phyloP scores from a whole-genome alignment of 495 filamentous ascomycete species.

The Lepidopterella palustris region DNA sequence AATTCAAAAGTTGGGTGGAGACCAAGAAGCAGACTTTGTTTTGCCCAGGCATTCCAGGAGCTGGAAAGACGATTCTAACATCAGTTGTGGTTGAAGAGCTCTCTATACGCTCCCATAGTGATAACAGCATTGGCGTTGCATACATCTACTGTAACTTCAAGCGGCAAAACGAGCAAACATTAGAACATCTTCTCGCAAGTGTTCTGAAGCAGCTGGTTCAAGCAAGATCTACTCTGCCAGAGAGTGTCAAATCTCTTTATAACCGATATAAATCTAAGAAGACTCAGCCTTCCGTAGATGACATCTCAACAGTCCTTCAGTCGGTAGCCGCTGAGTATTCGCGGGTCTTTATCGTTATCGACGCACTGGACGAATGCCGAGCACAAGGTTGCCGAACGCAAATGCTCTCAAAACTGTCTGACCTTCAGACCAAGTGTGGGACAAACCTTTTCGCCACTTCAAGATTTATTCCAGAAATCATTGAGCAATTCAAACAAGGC shows the following conservation, averaged over 20 bases:
- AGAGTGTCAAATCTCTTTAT: not conserved
- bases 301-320: not conserved
- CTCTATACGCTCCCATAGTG: not conserved
- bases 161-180: not conserved
- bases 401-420: constrained; percentile 15
- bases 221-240: not conserved
- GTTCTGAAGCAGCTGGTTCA: not conserved
- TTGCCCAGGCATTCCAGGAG: constrained; percentile 1
- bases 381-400: not conserved
- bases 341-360: not conserved
- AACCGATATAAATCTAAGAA: not conserved
- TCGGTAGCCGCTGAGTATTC: not conserved
- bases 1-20: not conserved
- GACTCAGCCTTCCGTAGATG: not conserved
- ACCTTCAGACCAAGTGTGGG: constrained; percentile 23
- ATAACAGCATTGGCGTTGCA: not conserved
- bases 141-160: not conserved
- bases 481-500: constrained; percentile 20
- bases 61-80: not conserved
- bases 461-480: constrained; percentile 35
- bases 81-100: not conserved
- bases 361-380: not conserved
- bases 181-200: not conserved
- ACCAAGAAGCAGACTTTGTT: not conserved
- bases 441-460: constrained; percentile 41